A percentile compares a stretch with the other conserved stretches of the same genome.
Evolutionary conservation across 1,284 basidiomycete genomes (phyloP).

Genomic region (Cryptococcus wingfieldii): DNA sequence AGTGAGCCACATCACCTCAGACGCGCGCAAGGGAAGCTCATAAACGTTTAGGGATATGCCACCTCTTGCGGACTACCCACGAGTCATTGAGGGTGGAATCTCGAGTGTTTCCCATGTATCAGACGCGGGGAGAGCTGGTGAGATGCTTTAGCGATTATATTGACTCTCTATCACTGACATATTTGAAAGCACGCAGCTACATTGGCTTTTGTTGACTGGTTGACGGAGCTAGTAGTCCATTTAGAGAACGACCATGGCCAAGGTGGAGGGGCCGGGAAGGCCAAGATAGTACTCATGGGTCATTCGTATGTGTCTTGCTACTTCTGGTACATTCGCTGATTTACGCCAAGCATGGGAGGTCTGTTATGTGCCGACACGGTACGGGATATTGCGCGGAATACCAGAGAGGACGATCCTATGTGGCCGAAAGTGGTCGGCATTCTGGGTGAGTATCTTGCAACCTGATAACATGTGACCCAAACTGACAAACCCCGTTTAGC

Average conservation of each 20-base stretch:
- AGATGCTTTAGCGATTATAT: conserved; percentile 31
- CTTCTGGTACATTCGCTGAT: background rate
- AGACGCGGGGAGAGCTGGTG: conserved; percentile 86
- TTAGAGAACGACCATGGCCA: conserved; percentile 63
- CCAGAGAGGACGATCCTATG: conserved; percentile 32
- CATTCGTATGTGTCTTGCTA: conserved; percentile 63
- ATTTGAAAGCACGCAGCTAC: conserved; percentile 67
- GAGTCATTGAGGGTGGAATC: conserved; percentile 60
- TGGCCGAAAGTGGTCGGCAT: conserved; percentile 47
- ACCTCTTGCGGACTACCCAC: conserved; percentile 59
- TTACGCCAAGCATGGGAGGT: conserved; percentile 71
- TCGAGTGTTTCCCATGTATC: conserved; percentile 81
- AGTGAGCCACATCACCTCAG: conserved; percentile 18
- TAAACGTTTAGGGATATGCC: conserved; percentile 58
- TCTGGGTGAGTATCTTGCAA: conserved; percentile 24
- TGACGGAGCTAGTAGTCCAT: conserved; percentile 72
- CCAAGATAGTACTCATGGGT: conserved; percentile 80
- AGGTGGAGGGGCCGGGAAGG: conserved; percentile 68
- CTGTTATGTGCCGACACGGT: conserved; percentile 80
- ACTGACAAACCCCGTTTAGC: conserved; percentile 52
- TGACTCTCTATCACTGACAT: background rate
- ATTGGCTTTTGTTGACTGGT: conserved; percentile 79
- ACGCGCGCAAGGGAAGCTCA: background rate
- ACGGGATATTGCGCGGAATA: conserved; percentile 59
- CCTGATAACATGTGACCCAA: background rate